Conservation (phyloP, 2,329 filamentous ascomycete genomes). For the Xylariaceae sp. region DNA sequence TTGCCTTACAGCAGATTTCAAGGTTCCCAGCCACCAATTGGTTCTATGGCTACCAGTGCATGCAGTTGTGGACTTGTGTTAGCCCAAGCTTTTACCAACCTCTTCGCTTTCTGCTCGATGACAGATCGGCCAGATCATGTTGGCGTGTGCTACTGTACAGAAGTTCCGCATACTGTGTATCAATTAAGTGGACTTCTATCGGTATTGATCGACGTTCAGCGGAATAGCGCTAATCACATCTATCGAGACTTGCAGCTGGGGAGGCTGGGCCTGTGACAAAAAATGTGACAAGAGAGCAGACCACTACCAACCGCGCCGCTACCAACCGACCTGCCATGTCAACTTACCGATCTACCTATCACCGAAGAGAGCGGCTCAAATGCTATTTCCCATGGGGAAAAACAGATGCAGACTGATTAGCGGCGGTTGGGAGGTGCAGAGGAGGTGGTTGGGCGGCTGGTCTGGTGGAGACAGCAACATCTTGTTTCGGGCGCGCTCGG, state of each 20-base stretch:
- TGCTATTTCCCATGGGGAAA: background rate
- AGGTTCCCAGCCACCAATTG: too few relatives aligned
- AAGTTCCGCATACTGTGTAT: too few relatives aligned
- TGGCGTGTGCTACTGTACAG: background rate
- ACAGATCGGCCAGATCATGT: background rate
- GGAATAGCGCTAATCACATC: background rate
- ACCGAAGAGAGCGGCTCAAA: too few relatives aligned
- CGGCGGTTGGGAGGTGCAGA: conserved; percentile 4
- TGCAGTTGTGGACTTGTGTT: background rate
- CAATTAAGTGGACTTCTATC: too few relatives aligned
- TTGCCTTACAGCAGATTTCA: too few relatives aligned
- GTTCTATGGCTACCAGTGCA: conserved; percentile 8
- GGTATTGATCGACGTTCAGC: background rate
- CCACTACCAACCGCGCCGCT: too few relatives aligned
- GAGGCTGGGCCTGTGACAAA: background rate
- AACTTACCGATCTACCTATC: too few relatives aligned
- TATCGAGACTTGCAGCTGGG: background rate
- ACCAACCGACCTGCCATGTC: too few relatives aligned
- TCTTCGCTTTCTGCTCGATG: background rate
- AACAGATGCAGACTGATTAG: too few relatives aligned
- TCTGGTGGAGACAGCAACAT: conserved; percentile 4
- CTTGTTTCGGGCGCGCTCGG: conserved; percentile 8
- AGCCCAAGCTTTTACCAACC: background rate
- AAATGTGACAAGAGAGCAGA: background rate
- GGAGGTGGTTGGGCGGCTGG: background rate